Evolutionary conservation across 768 basidiomycete species (phyloP).

Genomic region (Suillus lakei): DNA sequence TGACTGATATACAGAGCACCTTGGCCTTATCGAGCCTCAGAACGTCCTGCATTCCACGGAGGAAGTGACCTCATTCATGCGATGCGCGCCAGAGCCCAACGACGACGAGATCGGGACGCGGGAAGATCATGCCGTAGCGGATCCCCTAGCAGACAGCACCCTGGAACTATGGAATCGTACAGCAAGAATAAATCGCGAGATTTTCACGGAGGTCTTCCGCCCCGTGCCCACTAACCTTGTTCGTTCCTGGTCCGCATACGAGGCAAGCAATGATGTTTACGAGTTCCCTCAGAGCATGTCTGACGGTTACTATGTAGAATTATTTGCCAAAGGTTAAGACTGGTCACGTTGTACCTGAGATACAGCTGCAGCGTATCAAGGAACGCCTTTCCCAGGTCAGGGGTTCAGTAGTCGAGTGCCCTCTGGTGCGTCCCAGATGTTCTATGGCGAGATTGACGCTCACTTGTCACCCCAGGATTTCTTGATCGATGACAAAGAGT

Average conservation of each 20-base stretch:
- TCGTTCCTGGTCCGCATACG: slow-evolving; percentile 77
- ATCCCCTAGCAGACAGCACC: slow-evolving; percentile 73
- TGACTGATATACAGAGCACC: slow-evolving; percentile 62
- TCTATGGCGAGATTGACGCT: slow-evolving; percentile 10
- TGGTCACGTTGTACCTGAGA: slow-evolving; percentile 77
- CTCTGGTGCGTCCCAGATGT: slow-evolving; percentile 53
- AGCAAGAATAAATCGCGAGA: slow-evolving; percentile 79
- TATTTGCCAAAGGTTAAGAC: slow-evolving; percentile 79
- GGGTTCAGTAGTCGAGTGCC: slow-evolving; percentile 78
- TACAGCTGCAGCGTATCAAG: slow-evolving; percentile 76
- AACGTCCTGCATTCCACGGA: slow-evolving; percentile 43
- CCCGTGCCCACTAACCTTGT: slow-evolving; percentile 88
- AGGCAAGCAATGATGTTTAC: slow-evolving; percentile 47
- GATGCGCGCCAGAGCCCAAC: slow-evolving; percentile 73
- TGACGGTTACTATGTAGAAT: slow-evolving; percentile 45
- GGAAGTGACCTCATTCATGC: slow-evolving; percentile 66
- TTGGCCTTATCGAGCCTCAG: slow-evolving; percentile 86
- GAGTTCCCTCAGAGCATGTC: slow-evolving; percentile 1
- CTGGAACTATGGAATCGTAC: slow-evolving; percentile 67
- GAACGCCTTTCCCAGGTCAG: slow-evolving; percentile 68
- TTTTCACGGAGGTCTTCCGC: slow-evolving; percentile 86
- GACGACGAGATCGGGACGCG: slow-evolving; percentile 61
- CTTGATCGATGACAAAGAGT: slow-evolving; percentile 78
- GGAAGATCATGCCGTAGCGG: slow-evolving; percentile 73
- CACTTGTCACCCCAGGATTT: slow-evolving; percentile 61